These are phyloP conservation scores for Nemophila menziesii DNA, from an alignment of 257 asterid species.

Conservation along the genomic window DNA sequence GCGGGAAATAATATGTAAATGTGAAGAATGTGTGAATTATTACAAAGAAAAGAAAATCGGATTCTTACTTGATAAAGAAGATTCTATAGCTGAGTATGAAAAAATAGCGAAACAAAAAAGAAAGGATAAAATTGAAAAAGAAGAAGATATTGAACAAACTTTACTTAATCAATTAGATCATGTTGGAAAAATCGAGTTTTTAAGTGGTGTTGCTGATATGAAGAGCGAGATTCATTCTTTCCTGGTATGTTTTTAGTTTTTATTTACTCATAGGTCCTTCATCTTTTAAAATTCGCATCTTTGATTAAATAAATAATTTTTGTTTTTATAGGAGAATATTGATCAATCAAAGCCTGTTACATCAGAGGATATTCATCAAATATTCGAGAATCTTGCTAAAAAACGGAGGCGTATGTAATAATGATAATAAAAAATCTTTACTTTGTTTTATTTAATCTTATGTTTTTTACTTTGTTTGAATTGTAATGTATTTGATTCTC, in stretches of 20 bases:
- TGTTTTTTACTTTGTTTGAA: neutral
- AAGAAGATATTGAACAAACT: constrained; percentile 51
- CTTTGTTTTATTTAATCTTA: too few species aligned
- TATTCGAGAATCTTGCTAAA: constrained; percentile 64
- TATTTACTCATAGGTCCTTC: neutral
- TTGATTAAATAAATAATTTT: neutral
- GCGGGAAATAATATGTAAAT: constrained; percentile 71
- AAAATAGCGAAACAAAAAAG: constrained; percentile 63
- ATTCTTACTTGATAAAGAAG: constrained; percentile 76
- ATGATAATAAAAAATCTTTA: constrained; percentile 5
- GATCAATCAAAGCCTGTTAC: constrained; percentile 57
- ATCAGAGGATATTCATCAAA: constrained; percentile 55
- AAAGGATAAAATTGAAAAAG: constrained; percentile 60
- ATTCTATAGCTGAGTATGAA: constrained; percentile 91
- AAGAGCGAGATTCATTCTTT: constrained; percentile 57
- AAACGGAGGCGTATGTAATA: constrained; percentile 44
- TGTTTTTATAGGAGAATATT: constrained; percentile 40
- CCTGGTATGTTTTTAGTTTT: constrained; percentile 40
- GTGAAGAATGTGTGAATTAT: constrained; percentile 43
- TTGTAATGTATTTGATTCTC: neutral
- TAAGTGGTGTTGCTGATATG: constrained; percentile 78
- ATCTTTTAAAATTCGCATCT: neutral
- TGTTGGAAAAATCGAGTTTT: constrained; percentile 70
- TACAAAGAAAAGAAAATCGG: constrained; percentile 47
- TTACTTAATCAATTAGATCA: constrained; percentile 70